phyloP scores from a whole-genome alignment of 2,329 filamentous ascomycete genomes.

The Torrubiella hemipterigena region DNA sequence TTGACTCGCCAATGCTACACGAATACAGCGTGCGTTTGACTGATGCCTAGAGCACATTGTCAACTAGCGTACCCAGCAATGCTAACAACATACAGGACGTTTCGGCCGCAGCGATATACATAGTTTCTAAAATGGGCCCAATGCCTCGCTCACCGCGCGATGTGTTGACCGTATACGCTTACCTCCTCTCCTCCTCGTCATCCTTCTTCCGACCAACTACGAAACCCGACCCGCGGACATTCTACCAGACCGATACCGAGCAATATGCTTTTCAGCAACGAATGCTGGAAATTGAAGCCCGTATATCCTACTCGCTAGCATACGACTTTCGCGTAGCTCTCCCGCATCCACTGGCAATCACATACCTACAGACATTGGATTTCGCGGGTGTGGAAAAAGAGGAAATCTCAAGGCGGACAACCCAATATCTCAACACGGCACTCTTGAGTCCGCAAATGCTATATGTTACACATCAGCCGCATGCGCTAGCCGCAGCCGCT shows the following conservation, averaged over 20 bases:
- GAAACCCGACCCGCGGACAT: conserved; percentile 34
- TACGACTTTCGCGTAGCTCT: conserved; percentile 80
- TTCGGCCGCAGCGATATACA: conserved; percentile 70
- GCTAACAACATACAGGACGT: conserved; percentile 44
- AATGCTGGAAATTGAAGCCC: conserved; percentile 64
- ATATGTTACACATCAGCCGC: conserved; percentile 85
- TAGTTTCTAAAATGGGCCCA: conserved; percentile 72
- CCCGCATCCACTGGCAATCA: conserved; percentile 77
- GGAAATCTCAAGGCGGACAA: conserved; percentile 48
- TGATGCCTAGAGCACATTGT: background rate
- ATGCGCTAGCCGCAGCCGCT: conserved; percentile 72
- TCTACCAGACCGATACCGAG: conserved; percentile 61
- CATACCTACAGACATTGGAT: conserved; percentile 83
- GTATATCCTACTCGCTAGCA: conserved; percentile 61
- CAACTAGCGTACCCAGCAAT: conserved; percentile 2
- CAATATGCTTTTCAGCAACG: conserved; percentile 54
- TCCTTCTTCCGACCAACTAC: conserved; percentile 33
- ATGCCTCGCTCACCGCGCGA: conserved; percentile 66
- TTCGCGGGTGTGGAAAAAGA: conserved; percentile 37
- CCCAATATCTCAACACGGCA: conserved; percentile 76
- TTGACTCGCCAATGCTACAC: conserved; percentile 39
- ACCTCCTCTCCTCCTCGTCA: conserved; percentile 55
- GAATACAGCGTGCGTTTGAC: conserved; percentile 39
- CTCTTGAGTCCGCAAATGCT: conserved; percentile 79
- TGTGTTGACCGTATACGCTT: conserved; percentile 73